Evolutionary conservation across 208 protist species (phyloP), one percentile per base, ranked within the genome.

Genomic region (Crithidia sp.): DNA sequence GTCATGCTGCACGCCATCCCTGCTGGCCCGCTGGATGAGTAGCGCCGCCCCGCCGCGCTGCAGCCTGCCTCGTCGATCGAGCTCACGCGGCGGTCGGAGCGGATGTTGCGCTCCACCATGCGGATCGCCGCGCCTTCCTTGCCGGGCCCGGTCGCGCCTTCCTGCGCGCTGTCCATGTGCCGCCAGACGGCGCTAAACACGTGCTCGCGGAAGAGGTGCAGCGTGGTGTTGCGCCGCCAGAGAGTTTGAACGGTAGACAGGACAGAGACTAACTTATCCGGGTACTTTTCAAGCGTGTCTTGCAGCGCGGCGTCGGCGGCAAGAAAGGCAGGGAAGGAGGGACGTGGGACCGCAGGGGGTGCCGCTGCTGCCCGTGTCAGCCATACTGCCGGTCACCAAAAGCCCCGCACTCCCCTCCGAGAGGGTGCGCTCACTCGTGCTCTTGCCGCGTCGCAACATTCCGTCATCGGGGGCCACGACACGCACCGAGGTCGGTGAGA

Each of bases 161-260:
- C 82, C 54, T 82, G 74, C 41, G 77, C 83, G 59, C 77, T 65
- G 45, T 90, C 82, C 28, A 90, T 49, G 28, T 64, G 67, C 39
- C 75, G 76, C 84, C 84, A 92, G 17, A 89, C 79, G 5, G 41
- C 55, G 6, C 73, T 56, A 16, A 92, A 81, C 19, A 83, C 62
- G 17, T 79, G n/a, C 39, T 81, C 81, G 19, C 86, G 84, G 39
- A 85, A 77, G 7, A 66, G 65, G 49, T 88, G 66, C 50, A 67
- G 19, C 0, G 74, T 41, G 67, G 77, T 49, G 66, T 73, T 52
- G n/a, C 61, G 71, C 9, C 84, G 82, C 87, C 87, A 92, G 12
- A 83, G 54, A 8, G 74, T 67, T 64, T 92, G 87, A 59, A 90
- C 43, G 40, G 74, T 58, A 2, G 53, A 40, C n/a, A 89, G 45